A percentile compares a stretch with the other conserved stretches of the same genome.
Evolutionary conservation across 2,329 filamentous ascomycete species (phyloP).

Genomic region (Sporothrix protearum): DNA sequence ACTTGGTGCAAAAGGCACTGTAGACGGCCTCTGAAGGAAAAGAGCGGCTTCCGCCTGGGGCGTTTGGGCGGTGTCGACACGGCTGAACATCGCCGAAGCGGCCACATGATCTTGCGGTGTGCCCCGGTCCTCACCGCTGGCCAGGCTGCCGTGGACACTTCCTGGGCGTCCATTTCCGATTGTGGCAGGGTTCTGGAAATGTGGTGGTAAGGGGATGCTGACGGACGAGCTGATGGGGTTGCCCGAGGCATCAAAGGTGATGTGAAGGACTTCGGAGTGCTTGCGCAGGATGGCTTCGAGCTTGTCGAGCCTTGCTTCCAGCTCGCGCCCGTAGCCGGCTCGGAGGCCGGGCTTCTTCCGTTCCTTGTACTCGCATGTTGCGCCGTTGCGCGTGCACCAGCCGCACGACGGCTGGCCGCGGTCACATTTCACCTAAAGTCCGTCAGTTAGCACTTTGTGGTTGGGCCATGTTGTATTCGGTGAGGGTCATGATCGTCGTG

Average conservation of each 20-base stretch:
- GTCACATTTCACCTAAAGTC: slow-evolving; percentile 65
- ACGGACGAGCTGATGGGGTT: slow-evolving; percentile 32
- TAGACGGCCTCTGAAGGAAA: slow-evolving; percentile 59
- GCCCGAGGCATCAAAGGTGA: slow-evolving; percentile 44
- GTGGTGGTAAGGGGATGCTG: neutral
- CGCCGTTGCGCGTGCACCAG: slow-evolving; percentile 63
- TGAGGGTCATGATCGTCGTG: neutral
- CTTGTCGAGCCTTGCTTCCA: slow-evolving; percentile 68
- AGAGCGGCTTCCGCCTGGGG: slow-evolving; percentile 57
- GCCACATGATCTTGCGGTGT: slow-evolving; percentile 48
- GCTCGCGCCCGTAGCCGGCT: slow-evolving; percentile 67
- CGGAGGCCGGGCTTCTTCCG: slow-evolving; percentile 64
- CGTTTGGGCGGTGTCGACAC: slow-evolving; percentile 47
- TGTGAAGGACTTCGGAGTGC: slow-evolving; percentile 65
- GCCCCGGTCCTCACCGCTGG: slow-evolving; percentile 50
- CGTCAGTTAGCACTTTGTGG: neutral
- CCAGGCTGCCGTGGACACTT: slow-evolving; percentile 48
- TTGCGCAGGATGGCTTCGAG: slow-evolving; percentile 63
- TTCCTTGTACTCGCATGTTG: slow-evolving; percentile 64
- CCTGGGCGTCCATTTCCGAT: slow-evolving; percentile 33
- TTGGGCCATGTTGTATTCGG: neutral
- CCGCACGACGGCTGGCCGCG: slow-evolving; percentile 69
- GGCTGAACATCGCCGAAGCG: slow-evolving; percentile 44
- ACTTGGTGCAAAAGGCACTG: slow-evolving; percentile 25
- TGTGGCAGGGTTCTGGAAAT: neutral